Base-by-base conservation (phyloP, 768 basidiomycete species). In the Leccinum olivaceopallidum region DNA sequence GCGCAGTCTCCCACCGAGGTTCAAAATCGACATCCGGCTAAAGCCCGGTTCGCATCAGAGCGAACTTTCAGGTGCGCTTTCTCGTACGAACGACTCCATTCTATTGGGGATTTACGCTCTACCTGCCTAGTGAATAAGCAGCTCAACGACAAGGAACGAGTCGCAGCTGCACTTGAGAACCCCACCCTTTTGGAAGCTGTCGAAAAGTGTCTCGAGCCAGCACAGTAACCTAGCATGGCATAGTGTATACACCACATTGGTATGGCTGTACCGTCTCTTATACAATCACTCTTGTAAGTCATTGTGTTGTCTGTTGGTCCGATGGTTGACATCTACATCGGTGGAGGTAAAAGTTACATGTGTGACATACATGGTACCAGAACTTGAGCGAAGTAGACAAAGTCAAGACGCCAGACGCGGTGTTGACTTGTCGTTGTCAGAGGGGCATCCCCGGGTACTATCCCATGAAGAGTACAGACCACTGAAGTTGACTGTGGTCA, bases 121-220 rank as follows among this genome's bases (percentile, higher is more conserved):
- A n/a, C 18, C 7, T 13, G 7, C 26, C 53, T 64, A 96, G 97
- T 99, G 12, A 99, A 98, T 76, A 98, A 98, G 73, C 97, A 99
- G 69, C 81, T 99, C 36, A 99, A 99, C 68, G 97, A 99, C 78
- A 99, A 99, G 75, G 97, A 99, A 76, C 83, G 97, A 44, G 97
- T 98, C 2, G 95, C 95, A 26, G 97, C 97, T 12, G 97, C 97
- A 2, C 80, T 98, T 53, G 97, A 99, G 75, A 98, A 98, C 75
- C 82, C 86, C 3, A 83, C 89, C 30, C 81, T 99, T 5, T 72
- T 98, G 2, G 89, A 90, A 57, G 92, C 93, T 0, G 85, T 99
- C 10, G 95, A 98, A 72, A 87, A 88, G 34, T 89, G 88, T 69
- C 76, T 92, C 22, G 74, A 77, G 12, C 79, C 79, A 7, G 79